A percentile compares a stretch with the other conserved stretches of the same genome.
These are phyloP conservation scores for Cladosporium sp. DNA, from an alignment of 2,329 filamentous ascomycete species.

Conservation along the genomic window DNA sequence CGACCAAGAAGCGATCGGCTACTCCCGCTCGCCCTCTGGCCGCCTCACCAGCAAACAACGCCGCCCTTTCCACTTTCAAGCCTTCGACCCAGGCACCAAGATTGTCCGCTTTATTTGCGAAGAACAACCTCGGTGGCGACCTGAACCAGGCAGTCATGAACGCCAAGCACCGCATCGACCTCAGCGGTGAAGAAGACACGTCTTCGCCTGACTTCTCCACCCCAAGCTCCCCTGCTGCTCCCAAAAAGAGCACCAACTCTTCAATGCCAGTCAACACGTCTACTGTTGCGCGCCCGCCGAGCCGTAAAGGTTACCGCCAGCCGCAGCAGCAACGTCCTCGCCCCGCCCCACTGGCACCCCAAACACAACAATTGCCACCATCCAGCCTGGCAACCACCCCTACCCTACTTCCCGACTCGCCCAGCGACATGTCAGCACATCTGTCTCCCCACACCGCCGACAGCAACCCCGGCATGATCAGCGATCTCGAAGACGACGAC, in stretches of 20 bases:
- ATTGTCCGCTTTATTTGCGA: constrained; percentile 37
- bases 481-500: constrained; percentile 48
- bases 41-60: constrained; percentile 2
- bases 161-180: constrained; percentile 32
- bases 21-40: constrained; percentile 14
- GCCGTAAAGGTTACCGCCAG: constrained; percentile 27
- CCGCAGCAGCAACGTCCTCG: constrained; percentile 21
- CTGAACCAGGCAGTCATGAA: constrained; percentile 26
- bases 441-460: constrained; percentile 46
- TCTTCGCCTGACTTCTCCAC: constrained; percentile 15
- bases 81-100: constrained; percentile 40
- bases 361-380: not conserved
- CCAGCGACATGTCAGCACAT: constrained; percentile 9
- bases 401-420: constrained; percentile 2
- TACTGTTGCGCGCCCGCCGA: constrained; percentile 20
- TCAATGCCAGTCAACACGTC: not conserved
- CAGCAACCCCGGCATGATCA: constrained; percentile 47
- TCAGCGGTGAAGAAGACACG: constrained; percentile 29
- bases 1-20: constrained; percentile 13
- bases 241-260: not conserved
- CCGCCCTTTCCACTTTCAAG: constrained; percentile 26
- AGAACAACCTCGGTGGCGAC: constrained; percentile 40
- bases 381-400: not conserved
- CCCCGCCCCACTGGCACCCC: constrained; percentile 28
- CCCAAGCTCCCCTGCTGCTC: constrained; percentile 7